Evolutionary conservation across 1,284 basidiomycete genomes (phyloP).

Genomic region (Tranzscheliella williamsii): DNA sequence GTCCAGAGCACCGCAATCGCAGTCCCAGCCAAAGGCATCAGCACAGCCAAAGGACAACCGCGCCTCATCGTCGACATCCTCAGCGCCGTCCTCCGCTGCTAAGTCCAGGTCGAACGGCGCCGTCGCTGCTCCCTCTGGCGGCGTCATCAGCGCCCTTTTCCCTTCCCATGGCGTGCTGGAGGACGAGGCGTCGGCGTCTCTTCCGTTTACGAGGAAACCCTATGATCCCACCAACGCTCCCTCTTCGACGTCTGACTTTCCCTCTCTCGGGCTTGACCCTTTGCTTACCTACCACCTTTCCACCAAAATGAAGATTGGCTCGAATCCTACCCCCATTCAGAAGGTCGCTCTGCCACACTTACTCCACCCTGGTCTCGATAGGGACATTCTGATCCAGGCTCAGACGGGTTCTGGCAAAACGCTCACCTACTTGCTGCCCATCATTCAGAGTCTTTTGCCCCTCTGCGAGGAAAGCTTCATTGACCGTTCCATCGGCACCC

Average conservation of each 20-base stretch:
- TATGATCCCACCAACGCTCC: constrained; percentile 56
- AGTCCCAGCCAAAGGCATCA: no score
- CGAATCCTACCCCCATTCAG: constrained; percentile 85
- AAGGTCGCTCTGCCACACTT: constrained; percentile 77
- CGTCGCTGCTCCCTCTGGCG: background rate
- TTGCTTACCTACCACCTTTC: constrained; percentile 79
- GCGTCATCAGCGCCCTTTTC: constrained; percentile 21
- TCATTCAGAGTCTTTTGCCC: constrained; percentile 89
- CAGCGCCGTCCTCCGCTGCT: constrained; percentile 5
- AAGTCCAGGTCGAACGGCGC: background rate
- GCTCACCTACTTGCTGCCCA: constrained; percentile 88
- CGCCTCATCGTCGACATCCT: constrained; percentile 1
- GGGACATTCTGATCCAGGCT: constrained; percentile 92
- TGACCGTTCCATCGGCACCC: constrained; percentile 80
- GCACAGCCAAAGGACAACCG: no score
- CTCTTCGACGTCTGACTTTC: constrained; percentile 62
- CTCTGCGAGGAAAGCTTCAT: constrained; percentile 72
- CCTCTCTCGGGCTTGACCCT: constrained; percentile 74
- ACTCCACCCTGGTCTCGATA: constrained; percentile 63
- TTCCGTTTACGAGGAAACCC: constrained; percentile 6
- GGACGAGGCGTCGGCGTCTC: constrained; percentile 1
- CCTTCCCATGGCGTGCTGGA: constrained; percentile 29
- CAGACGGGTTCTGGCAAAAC: constrained; percentile 99
- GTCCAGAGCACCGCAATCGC: background rate
- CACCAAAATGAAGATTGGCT: constrained; percentile 78